Conservation (phyloP, 2,329 filamentous ascomycete genomes). For the Alternaria triticimaculans region DNA sequence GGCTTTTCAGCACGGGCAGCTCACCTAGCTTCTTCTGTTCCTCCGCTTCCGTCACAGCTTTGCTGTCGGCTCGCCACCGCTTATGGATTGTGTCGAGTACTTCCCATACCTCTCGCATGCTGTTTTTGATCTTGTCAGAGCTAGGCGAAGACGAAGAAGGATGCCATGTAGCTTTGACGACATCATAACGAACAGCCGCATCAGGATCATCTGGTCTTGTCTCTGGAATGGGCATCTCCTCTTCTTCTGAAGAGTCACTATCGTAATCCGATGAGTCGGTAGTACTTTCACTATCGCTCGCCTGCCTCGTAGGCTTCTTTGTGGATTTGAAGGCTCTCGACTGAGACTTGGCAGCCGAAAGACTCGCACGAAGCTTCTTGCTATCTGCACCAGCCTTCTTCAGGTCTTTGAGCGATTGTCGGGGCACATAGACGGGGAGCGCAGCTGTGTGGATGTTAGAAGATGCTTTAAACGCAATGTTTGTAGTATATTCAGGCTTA, state of each 20-base stretch:
- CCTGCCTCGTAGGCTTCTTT: slow-evolving; percentile 31
- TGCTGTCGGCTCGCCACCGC: slow-evolving; percentile 65
- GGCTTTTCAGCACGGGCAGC: slow-evolving; percentile 61
- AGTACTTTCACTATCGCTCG: slow-evolving; percentile 54
- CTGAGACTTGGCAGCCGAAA: slow-evolving; percentile 32
- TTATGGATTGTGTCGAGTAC: slow-evolving; percentile 66
- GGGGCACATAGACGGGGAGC: slow-evolving; percentile 51
- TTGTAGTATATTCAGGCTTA: slow-evolving; percentile 32
- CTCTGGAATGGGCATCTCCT: slow-evolving; percentile 62
- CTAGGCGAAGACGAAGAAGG: slow-evolving; percentile 59
- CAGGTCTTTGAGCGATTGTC: slow-evolving; percentile 56
- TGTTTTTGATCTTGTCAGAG: slow-evolving; percentile 60
- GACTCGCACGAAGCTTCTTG: slow-evolving; percentile 46
- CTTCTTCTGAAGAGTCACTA: slow-evolving; percentile 60
- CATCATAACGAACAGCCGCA: slow-evolving; percentile 63
- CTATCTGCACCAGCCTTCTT: slow-evolving; percentile 52
- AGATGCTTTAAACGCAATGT: neutral
- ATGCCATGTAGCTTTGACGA: slow-evolving; percentile 67
- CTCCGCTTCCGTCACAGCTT: slow-evolving; percentile 64
- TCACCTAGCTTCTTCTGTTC: slow-evolving; percentile 63
- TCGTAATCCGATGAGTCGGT: slow-evolving; percentile 58
- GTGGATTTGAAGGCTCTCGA: slow-evolving; percentile 26
- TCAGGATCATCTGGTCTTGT: slow-evolving; percentile 60
- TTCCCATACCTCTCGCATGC: slow-evolving; percentile 65
- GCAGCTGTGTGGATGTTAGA: slow-evolving; percentile 43